phyloP scores from a whole-genome alignment of 768 basidiomycete species.

The Stropharia rugosoannulata region DNA sequence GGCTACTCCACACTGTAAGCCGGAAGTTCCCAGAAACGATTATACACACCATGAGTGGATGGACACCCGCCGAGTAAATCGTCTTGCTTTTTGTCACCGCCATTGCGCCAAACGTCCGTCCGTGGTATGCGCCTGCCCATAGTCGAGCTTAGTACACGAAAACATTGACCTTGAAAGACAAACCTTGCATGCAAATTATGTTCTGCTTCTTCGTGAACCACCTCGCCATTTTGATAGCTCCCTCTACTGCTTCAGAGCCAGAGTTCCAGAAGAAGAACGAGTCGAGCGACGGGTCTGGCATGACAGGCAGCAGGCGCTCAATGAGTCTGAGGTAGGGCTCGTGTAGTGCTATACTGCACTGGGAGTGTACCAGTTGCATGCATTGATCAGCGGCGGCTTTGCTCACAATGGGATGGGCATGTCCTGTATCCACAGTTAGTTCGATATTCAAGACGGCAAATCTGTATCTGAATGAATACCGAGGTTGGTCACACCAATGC shows the following conservation, averaged over 20 bases:
- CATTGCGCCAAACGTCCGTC: constrained; percentile 92
- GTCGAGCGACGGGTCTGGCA: constrained; percentile 90
- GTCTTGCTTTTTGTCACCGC: constrained; percentile 95
- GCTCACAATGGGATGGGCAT: constrained; percentile 86
- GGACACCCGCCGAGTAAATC: constrained; percentile 75
- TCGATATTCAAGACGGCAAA: not conserved
- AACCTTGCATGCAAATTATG: constrained; percentile 84
- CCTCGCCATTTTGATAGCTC: constrained; percentile 85
- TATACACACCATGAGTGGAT: constrained; percentile 75
- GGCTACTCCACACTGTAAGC: constrained; percentile 46
- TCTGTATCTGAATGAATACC: constrained; percentile 39
- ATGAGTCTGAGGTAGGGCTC: constrained; percentile 86
- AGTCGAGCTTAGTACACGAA: not conserved
- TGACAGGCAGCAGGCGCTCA: constrained; percentile 78
- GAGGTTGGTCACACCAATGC: constrained; percentile 85
- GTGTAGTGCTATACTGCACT: constrained; percentile 91
- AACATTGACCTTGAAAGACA: constrained; percentile 25
- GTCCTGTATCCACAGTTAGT: constrained; percentile 45
- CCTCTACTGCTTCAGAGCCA: constrained; percentile 92
- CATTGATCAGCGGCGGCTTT: constrained; percentile 89
- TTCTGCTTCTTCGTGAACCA: constrained; percentile 78
- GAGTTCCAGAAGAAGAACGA: constrained; percentile 99
- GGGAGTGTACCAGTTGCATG: constrained; percentile 73
- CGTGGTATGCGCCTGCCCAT: constrained; percentile 74
- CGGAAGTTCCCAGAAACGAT: not conserved